Percentiles rank a stretch among this genome's conserved stretches.
These are phyloP conservation scores for Phallus indusiatus DNA, from an alignment of 768 basidiomycete genomes.

Conservation along the genomic window DNA sequence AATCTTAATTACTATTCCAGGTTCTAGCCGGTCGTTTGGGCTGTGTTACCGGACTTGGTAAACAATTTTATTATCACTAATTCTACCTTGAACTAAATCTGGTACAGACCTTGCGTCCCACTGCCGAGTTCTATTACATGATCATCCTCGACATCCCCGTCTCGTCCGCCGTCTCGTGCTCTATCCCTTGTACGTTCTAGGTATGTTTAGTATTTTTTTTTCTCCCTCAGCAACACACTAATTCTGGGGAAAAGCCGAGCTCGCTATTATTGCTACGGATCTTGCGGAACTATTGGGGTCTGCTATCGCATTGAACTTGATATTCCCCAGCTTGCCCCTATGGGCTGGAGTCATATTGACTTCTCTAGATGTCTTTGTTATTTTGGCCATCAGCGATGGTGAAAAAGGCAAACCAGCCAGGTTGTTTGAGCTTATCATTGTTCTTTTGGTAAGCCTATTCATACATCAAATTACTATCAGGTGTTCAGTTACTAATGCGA, in stretches of 20 bases:
- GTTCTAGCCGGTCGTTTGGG: constrained; percentile 74
- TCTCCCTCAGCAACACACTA: neutral
- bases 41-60: constrained; percentile 72
- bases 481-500: neutral
- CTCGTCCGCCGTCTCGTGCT: constrained; percentile 50
- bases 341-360: constrained; percentile 68
- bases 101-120: constrained; percentile 49
- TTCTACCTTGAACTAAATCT: constrained; percentile 13
- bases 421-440: constrained; percentile 59
- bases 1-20: constrained; percentile 25
- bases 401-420: constrained; percentile 54
- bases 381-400: constrained; percentile 60
- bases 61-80: constrained; percentile 28
- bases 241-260: constrained; percentile 34
- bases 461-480: neutral
- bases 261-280: constrained; percentile 71
- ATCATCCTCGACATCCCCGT: constrained; percentile 48
- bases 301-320: constrained; percentile 70
- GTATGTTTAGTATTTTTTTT: neutral
- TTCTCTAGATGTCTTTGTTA: constrained; percentile 54
- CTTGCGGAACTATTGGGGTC: constrained; percentile 75
- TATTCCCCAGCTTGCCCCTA: constrained; percentile 58
- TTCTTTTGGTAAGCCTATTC: constrained; percentile 40
- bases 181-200: constrained; percentile 54
- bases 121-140: constrained; percentile 54